Conservation (phyloP, 73 alveolate genomes). For the Tetrahymena thermophila region DNA sequence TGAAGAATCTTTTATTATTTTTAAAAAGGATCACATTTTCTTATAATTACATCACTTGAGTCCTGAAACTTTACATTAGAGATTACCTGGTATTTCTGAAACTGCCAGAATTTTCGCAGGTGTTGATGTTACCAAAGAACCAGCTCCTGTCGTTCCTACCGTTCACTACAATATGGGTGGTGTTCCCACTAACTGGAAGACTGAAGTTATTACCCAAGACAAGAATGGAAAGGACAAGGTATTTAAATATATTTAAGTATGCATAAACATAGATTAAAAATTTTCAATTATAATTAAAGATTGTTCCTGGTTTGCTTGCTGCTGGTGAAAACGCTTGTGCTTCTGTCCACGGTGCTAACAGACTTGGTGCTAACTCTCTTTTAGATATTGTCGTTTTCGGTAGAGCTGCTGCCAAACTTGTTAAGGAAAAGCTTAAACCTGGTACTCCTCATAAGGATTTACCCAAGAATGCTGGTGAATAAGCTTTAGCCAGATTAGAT, state of each 20-base stretch:
- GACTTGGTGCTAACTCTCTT: constrained; percentile 97
- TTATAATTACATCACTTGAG: constrained; percentile 87
- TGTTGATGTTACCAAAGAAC: constrained; percentile 95
- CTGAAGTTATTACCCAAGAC: constrained; percentile 70
- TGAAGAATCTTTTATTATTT: neutral
- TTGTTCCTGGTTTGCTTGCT: constrained; percentile 93
- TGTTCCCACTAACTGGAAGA: constrained; percentile 90
- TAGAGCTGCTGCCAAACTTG: constrained; percentile 82
- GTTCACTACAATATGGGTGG: constrained; percentile 99
- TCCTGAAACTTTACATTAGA: constrained; percentile 79
- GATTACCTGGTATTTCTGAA: constrained; percentile 95
- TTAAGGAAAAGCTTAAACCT: constrained; percentile 62
- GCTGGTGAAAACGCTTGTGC: constrained; percentile 99
- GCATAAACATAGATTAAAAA: neutral
- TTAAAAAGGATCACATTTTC: constrained; percentile 83
- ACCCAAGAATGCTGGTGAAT: constrained; percentile 88
- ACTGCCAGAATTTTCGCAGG: constrained; percentile 95
- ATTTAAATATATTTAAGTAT: neutral
- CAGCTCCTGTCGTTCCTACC: constrained; percentile 96
- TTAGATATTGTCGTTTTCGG: constrained; percentile 97
- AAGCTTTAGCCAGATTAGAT: constrained; percentile 78
- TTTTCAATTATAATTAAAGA: neutral
- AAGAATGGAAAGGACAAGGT: constrained; percentile 64
- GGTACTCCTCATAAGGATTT: constrained; percentile 71
- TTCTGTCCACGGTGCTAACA: constrained; percentile 98